Evolutionary conservation across 345 rosid species (phyloP), one percentile per base, ranked within the genome.

Genomic region (Capsella bursapastoris): DNA sequence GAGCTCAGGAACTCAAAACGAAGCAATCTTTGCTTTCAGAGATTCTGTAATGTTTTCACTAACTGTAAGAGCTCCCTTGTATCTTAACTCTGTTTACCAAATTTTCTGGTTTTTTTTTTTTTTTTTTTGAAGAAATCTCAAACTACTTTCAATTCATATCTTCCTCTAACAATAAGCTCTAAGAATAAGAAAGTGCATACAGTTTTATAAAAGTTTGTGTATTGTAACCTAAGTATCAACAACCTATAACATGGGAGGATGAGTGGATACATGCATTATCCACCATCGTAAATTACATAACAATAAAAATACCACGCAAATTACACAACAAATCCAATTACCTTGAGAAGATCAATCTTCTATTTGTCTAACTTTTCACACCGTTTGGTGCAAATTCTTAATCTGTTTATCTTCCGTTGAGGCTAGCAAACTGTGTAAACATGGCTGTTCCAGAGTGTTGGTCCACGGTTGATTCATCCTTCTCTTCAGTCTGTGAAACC

Each of bases 381-480:
- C 57, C 44, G 9, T 49, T 8, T 56, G 64, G 31, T 40, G 64
- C 25, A 57, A 31, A 28, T 29, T 13, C 41, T 22, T 59, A 51
- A 18, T 22, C 25, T 22, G 43, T 12, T 72, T 76, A 87, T 76
- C 96, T 84, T 60, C 96, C 93, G 58, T 80, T 86, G 12, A 87
- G 82, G 37, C 53, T 83, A 0, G 80, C 64, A 59, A 86, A 86
- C 65, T 88, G 91, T 8, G 85, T 53, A 71, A 86, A 86, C 82
- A 85, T 79, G 58, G 85, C 82, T 29, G 91, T 83, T 55, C 88
- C 89, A 8, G 96, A 86, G 74, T 85, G 88, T 3, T 77, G 80
- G 75, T 66, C 82, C 15, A 78, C 78, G 22, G 66, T 80, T 0
- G 85, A 72, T 48, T 57, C 80, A 16, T 47, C 71, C 9, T 79